phyloP scores from a whole-genome alignment of 352 stramenopile species.

The Blastocystis hominis region DNA sequence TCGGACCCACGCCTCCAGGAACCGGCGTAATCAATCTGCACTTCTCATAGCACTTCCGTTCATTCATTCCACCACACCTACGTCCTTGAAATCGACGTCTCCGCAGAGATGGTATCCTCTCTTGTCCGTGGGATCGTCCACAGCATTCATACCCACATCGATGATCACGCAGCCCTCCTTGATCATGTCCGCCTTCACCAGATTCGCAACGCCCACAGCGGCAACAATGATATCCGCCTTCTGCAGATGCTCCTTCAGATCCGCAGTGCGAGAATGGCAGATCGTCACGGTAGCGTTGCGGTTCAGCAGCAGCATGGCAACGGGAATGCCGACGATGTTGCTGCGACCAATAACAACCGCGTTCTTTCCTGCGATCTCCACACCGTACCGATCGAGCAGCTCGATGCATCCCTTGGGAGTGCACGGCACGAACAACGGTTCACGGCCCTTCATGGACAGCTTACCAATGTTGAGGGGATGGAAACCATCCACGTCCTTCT shows the following conservation, averaged over 20 bases:
- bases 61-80: neutral
- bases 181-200: conserved; percentile 87
- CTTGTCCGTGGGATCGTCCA: conserved; percentile 69
- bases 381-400: conserved; percentile 78
- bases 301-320: conserved; percentile 85
- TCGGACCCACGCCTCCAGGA: conserved; percentile 87
- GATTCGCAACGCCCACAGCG: conserved; percentile 82
- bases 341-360: conserved; percentile 87
- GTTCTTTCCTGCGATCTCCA: conserved; percentile 80
- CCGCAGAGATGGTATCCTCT: conserved; percentile 89
- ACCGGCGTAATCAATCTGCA: conserved; percentile 87
- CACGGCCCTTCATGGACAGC: conserved; percentile 74
- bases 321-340: conserved; percentile 91
- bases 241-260: conserved; percentile 76
- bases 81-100: conserved; percentile 83
- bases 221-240: conserved; percentile 91
- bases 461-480: conserved; percentile 89
- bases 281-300: conserved; percentile 91
- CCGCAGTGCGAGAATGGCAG: conserved; percentile 83
- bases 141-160: conserved; percentile 96
- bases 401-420: conserved; percentile 81
- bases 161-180: conserved; percentile 83
- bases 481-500: conserved; percentile 96
- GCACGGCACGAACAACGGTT: conserved; percentile 81
- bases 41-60: conserved; percentile 64